These are phyloP conservation scores for Coemansia sp. DNA, from an alignment of 192 early-diverging fungal genomes.

Conservation along the genomic window DNA sequence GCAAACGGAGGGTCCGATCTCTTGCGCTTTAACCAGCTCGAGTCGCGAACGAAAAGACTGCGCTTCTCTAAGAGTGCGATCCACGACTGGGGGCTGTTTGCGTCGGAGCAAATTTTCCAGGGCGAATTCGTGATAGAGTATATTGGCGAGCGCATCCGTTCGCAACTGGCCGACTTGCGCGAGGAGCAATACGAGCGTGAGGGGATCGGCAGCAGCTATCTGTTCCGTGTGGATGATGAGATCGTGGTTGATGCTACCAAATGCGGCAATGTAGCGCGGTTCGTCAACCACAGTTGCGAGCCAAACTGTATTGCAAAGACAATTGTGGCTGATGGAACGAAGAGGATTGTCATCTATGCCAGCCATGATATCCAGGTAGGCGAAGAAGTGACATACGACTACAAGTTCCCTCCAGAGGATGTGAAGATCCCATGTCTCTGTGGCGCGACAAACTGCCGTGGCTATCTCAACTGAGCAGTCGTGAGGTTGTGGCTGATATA, in stretches of 20 bases:
- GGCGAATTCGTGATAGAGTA: conserved; percentile 99
- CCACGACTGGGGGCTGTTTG: conserved; percentile 99
- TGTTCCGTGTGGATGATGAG: conserved; percentile 95
- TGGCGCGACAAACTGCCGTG: conserved; percentile 79
- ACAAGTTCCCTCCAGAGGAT: conserved; percentile 69
- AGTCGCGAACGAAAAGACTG: conserved; percentile 85
- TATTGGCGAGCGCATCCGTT: conserved; percentile 93
- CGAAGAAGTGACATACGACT: conserved; percentile 99
- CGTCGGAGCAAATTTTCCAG: conserved; percentile 87
- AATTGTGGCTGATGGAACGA: conserved; percentile 86
- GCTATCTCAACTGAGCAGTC: conserved; percentile 65
- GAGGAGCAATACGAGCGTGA: conserved; percentile 91
- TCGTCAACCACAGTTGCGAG: conserved; percentile 99
- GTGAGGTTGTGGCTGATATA: conserved; percentile 6
- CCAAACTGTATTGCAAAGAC: conserved; percentile 98
- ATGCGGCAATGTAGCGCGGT: conserved; percentile 94
- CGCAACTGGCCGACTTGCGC: conserved; percentile 90
- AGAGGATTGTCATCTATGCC: conserved; percentile 98
- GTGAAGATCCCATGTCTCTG: conserved; percentile 97
- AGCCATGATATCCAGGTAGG: conserved; percentile 88
- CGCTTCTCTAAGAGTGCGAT: conserved; percentile 91
- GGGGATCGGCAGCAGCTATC: conserved; percentile 92
- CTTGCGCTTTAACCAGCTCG: conserved; percentile 90
- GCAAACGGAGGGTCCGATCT: conserved; percentile 58
- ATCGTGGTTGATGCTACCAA: conserved; percentile 97